Conservation (phyloP, 768 basidiomycete species). For the Amanita pallidorosea region DNA sequence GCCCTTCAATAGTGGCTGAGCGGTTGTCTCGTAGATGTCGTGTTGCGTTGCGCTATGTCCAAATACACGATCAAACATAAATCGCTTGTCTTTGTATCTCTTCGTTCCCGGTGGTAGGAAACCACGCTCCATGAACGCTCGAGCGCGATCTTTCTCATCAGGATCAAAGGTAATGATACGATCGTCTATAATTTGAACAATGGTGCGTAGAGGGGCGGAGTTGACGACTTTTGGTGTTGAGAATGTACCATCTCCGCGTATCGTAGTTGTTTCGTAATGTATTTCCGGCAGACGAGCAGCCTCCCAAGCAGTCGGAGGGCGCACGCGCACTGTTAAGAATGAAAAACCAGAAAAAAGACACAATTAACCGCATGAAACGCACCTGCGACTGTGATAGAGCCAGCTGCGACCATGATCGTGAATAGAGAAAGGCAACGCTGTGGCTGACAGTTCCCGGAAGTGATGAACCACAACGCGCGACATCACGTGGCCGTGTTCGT, state of each 20-base stretch:
- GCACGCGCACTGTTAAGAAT: conserved; percentile 63
- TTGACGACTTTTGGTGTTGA: conserved; percentile 52
- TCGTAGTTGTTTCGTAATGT: conserved; percentile 52
- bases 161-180: conserved; percentile 95
- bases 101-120: conserved; percentile 82
- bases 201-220: conserved; percentile 54
- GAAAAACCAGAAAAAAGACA: conserved; percentile 6
- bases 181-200: conserved; percentile 88
- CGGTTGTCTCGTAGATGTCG: conserved; percentile 80
- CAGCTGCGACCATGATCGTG: conserved; percentile 63
- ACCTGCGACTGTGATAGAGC: conserved; percentile 86
- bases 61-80: conserved; percentile 95
- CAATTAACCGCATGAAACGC: conserved; percentile 12
- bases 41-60: conserved; percentile 70
- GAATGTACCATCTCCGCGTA: conserved; percentile 81
- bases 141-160: conserved; percentile 74
- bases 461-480: conserved; percentile 28
- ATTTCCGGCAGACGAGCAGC: conserved; percentile 74
- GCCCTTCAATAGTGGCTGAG: conserved; percentile 75
- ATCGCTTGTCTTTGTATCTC: conserved; percentile 92
- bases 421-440: conserved; percentile 4
- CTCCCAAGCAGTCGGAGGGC: conserved; percentile 81
- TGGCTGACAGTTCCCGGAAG: conserved; percentile 12
- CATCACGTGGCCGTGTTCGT: conserved; percentile 24
- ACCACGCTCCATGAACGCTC: conserved; percentile 75